phyloP scores from a whole-genome alignment of 163 green algal genomes.

The Picocystis sp. region DNA sequence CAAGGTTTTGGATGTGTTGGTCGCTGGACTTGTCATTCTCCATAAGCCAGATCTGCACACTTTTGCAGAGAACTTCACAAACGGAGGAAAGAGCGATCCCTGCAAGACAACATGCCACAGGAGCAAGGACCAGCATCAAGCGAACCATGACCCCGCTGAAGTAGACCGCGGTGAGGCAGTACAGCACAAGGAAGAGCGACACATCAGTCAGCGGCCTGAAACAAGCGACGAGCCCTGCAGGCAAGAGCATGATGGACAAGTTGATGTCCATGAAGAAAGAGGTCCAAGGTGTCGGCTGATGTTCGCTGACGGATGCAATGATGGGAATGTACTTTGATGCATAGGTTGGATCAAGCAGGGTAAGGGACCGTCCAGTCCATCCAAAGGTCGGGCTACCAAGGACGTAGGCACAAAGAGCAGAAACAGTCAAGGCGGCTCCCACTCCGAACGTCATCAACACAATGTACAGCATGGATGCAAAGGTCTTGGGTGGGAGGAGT shows the following conservation, averaged over 20 bases:
- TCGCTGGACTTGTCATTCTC: too few relatives aligned
- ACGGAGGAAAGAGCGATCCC: slow-evolving; percentile 52
- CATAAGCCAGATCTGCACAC: neutral
- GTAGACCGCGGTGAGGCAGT: slow-evolving; percentile 73
- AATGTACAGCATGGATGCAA: neutral
- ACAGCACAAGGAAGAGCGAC: slow-evolving; percentile 75
- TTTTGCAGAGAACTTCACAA: slow-evolving; percentile 31
- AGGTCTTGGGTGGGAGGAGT: neutral
- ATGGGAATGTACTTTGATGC: slow-evolving; percentile 93
- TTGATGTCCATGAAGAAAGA: slow-evolving; percentile 76
- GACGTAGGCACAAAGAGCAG: neutral
- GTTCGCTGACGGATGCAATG: slow-evolving; percentile 74
- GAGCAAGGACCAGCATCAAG: slow-evolving; percentile 84
- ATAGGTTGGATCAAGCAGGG: slow-evolving; percentile 85
- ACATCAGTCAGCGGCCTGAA: slow-evolving; percentile 60
- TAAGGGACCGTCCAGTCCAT: slow-evolving; percentile 55
- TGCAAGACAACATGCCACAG: slow-evolving; percentile 65
- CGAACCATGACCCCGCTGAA: slow-evolving; percentile 54
- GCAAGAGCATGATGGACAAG: slow-evolving; percentile 41
- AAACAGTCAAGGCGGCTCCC: slow-evolving; percentile 14
- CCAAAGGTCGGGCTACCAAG: slow-evolving; percentile 65
- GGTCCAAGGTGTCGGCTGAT: slow-evolving; percentile 50
- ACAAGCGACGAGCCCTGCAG: slow-evolving; percentile 54
- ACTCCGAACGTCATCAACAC: slow-evolving; percentile 2
- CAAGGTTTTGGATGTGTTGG: too few relatives aligned